Conservation (phyloP, 2,329 filamentous ascomycete species). For the Anthostomella pinea region DNA sequence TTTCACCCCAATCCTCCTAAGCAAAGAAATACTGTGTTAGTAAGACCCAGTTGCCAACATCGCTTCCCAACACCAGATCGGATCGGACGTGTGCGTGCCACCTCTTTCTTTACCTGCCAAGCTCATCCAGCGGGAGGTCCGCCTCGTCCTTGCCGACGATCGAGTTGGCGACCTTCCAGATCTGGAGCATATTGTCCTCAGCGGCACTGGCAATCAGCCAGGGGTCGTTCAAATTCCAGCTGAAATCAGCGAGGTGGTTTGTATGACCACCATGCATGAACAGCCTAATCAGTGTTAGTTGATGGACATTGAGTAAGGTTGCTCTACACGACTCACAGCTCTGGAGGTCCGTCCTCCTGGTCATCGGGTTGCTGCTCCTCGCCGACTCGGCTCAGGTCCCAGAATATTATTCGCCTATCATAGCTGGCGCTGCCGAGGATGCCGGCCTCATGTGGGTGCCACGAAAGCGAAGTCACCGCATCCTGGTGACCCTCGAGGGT, state of each 20-base stretch:
- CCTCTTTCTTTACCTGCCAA: slow-evolving; percentile 55
- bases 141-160: slow-evolving; percentile 76
- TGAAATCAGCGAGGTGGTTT: slow-evolving; percentile 93
- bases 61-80: slow-evolving; percentile 1
- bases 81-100: slow-evolving; percentile 6
- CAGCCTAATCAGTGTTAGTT: slow-evolving; percentile 51
- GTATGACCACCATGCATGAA: slow-evolving; percentile 99
- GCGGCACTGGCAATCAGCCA: slow-evolving; percentile 96
- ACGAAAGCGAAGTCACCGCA: slow-evolving; percentile 85
- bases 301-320: slow-evolving; percentile 1
- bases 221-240: slow-evolving; percentile 94
- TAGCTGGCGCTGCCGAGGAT: slow-evolving; percentile 91
- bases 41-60: background rate
- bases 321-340: slow-evolving; percentile 65
- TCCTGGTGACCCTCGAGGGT: slow-evolving; percentile 85
- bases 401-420: slow-evolving; percentile 91
- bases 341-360: slow-evolving; percentile 88
- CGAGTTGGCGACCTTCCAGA: slow-evolving; percentile 83
- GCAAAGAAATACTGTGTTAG: slow-evolving; percentile 4
- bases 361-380: slow-evolving; percentile 95
- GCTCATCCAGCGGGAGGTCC: slow-evolving; percentile 72
- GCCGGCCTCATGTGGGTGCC: slow-evolving; percentile 88
- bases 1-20: slow-evolving; percentile 9
- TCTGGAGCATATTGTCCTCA: slow-evolving; percentile 94
- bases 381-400: slow-evolving; percentile 89